Base-by-base conservation (phyloP, 2,329 filamentous ascomycete species). In the Beauveria caledonica region DNA sequence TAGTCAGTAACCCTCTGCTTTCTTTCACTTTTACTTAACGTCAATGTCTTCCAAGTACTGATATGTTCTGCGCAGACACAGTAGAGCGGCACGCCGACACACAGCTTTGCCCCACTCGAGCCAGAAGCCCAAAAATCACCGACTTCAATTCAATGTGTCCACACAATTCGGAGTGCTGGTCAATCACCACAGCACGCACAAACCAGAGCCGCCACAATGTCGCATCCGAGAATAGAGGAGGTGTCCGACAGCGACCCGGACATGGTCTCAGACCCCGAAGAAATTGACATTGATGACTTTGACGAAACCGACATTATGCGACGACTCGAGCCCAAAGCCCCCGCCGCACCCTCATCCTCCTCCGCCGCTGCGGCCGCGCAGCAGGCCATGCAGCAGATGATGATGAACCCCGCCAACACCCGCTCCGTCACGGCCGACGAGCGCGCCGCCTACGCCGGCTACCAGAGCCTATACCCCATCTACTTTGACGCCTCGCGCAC, bases 401-500 rank as follows among this genome's bases (percentile, higher is more conserved):
- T 60, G 58, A 51, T 62, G 66, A 15, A 62, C 64, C 23, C 65
- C 63, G 27, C 64, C 71, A 53, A 29, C 53, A 57, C 46, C 62
- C 64, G 61, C 68, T 66, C 65, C 62, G 67, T 72, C 67, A 64
- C 71, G 65, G 69, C 70, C 19, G 74, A 78, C 65, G 78, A 85
- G 71, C 76, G 81, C 56, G 71, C 77, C 65, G 76, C 79, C 67
- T 87, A 90, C 73, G 89, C 88, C 70, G 78, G 85, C 74, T 96
- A 86, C 78, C 89, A 94, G 74, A 93, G 90, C 75, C 81, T 99
- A 27, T 99, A 99, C 77, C 93, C 94, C 0, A 78, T 97, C 62
- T 99, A 99, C 81, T 99, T 99, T 70, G 93, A 97, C 80, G 82
- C 81, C 65, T 78, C 79, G 25, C 85, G 90, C 55, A 83, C 85